A percentile compares a stretch with the other conserved stretches of the same genome.
Evolutionary conservation across 345 rosid species (phyloP).

Genomic region (Populus simonii): DNA sequence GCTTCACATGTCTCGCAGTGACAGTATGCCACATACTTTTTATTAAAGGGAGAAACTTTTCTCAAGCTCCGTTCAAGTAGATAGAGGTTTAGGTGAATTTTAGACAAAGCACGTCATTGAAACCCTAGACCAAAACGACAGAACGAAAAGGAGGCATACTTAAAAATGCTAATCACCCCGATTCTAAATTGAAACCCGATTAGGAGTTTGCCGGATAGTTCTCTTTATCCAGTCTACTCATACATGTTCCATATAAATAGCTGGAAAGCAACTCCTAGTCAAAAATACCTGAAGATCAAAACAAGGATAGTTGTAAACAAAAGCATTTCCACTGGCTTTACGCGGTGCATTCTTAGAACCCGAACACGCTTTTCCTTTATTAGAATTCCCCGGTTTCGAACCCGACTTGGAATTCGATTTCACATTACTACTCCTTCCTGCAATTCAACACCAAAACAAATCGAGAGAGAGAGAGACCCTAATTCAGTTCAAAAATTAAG

Average conservation of each 20-base stretch:
- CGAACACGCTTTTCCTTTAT: slow-evolving; percentile 35
- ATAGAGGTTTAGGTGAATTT: background rate
- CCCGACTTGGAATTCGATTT: slow-evolving; percentile 20
- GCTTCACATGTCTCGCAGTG: background rate
- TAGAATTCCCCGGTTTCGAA: slow-evolving; percentile 36
- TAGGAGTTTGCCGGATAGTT: background rate
- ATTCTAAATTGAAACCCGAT: background rate
- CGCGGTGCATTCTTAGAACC: slow-evolving; percentile 38
- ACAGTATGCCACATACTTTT: background rate
- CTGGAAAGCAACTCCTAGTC: background rate
- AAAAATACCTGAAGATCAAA: slow-evolving; percentile 44
- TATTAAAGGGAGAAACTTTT: background rate
- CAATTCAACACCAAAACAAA: slow-evolving; percentile 17
- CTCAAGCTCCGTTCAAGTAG: background rate
- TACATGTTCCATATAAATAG: background rate
- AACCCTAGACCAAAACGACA: background rate
- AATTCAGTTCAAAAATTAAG: background rate
- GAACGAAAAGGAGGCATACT: background rate
- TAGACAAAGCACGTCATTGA: background rate
- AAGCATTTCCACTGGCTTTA: slow-evolving; percentile 35
- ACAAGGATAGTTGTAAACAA: slow-evolving; percentile 51
- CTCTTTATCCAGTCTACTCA: background rate
- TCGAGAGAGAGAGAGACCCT: background rate
- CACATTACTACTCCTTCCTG: slow-evolving; percentile 39
- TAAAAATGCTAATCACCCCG: background rate